Evolutionary conservation across 257 asterid genomes (phyloP), one percentile per base, ranked within the genome.

Genomic region (Fraxinus quadrangulata): DNA sequence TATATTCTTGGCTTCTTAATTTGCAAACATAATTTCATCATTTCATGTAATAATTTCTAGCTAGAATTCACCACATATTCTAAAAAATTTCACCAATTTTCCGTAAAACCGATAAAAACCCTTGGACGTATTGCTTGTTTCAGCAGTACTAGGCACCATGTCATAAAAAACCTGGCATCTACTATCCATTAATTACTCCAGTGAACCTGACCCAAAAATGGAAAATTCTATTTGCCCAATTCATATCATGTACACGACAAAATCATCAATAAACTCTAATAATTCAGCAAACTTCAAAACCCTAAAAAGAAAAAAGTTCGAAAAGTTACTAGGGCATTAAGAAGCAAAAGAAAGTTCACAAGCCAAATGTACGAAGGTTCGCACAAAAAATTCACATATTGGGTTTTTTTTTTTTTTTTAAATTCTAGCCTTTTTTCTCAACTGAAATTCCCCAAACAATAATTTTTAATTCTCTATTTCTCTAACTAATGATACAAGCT

Each of bases 261-360:
- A 42, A 45, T 13, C 54, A 45, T 3, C 14, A 45, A 30, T 75
- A 77, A 36, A 66, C 70, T 59, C 19, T 21, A 63, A 30, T 34
- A 74, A 37, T 24, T 42, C 59, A 69, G 34, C 66, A 72, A 7
- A 72, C 17, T 37, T 63, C 37, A 65, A 68, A 34, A 31, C 14
- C 31, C 5, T n/a, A 56, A 56, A 1, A n/a, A 56, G 6, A 2
- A 56, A 23, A 56, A 2, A 56, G 21, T n/a, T 1, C 23, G 24
- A 16, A 79, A 81, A 47, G 56, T 26, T 65, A 79, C 33, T 66
- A 28, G 72, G 7, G 51, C 19, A 71, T 70, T 16, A 49, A 34
- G 59, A 17, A 79, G 47, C 3, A 33, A 30, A 21, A 40, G 26
- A 23, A n/a, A 33, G 23, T n/a, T 28, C 71, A 71, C 76, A 40